These are phyloP conservation scores for Zopfia rhizophila DNA, from an alignment of 2,329 filamentous ascomycete genomes.

Conservation along the genomic window DNA sequence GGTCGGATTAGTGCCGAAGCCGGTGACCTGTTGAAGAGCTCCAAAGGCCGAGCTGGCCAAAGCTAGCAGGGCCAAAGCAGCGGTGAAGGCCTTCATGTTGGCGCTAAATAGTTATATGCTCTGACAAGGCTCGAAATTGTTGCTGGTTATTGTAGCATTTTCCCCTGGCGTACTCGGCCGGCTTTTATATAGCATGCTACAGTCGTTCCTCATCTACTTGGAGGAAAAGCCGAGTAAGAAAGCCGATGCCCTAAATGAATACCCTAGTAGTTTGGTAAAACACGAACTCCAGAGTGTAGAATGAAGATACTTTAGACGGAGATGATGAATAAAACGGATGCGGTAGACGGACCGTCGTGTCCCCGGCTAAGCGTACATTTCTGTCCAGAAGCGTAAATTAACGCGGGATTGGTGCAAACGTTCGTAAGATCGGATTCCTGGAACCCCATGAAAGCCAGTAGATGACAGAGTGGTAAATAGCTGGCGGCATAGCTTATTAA, in stretches of 20 bases:
- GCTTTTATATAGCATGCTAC: slow-evolving; percentile 4
- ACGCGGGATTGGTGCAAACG: slow-evolving; percentile 7
- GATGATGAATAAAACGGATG: slow-evolving; percentile 6
- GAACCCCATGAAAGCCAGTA: slow-evolving; percentile 1
- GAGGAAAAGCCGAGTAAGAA: slow-evolving; percentile 12
- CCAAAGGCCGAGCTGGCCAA: slow-evolving; percentile 19
- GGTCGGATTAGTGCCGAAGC: slow-evolving; percentile 57
- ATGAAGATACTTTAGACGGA: slow-evolving; percentile 14
- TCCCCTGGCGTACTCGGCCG: background rate
- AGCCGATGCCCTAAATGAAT: slow-evolving; percentile 16
- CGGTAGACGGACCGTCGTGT: slow-evolving; percentile 8
- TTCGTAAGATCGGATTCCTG: slow-evolving; percentile 1
- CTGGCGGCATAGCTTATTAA: slow-evolving; percentile 5
- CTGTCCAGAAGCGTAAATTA: slow-evolving; percentile 12
- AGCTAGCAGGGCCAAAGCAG: slow-evolving; percentile 13
- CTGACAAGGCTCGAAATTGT: slow-evolving; percentile 10
- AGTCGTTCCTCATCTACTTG: slow-evolving; percentile 1
- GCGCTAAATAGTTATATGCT: slow-evolving; percentile 5
- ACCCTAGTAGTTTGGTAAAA: slow-evolving; percentile 7
- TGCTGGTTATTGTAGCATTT: slow-evolving; percentile 6
- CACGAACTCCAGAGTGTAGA: slow-evolving; percentile 9
- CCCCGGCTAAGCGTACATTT: slow-evolving; percentile 2
- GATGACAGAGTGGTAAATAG: slow-evolving; percentile 10
- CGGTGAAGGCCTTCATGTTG: slow-evolving; percentile 20
- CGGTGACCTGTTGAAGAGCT: slow-evolving; percentile 42